Evolutionary conservation across 2,329 filamentous ascomycete species (phyloP).

Genomic region (Arthrobotrys pseudoclavata): DNA sequence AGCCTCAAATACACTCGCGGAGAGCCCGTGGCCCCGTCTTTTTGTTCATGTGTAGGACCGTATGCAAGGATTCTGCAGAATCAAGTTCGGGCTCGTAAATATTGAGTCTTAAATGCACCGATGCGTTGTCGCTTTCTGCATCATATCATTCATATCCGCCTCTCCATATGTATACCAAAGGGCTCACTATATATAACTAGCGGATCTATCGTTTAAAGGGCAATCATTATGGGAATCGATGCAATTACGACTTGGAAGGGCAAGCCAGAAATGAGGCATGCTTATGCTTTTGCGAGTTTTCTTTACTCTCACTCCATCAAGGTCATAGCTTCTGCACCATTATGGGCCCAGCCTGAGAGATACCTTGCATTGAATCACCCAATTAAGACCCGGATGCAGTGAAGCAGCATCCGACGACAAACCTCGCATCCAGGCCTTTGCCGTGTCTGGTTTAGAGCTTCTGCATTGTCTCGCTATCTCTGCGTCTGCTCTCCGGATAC

Average conservation of each 20-base stretch:
- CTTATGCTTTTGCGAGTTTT: slow-evolving; percentile 1
- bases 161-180: not conserved
- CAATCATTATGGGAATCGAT: slow-evolving; percentile 11
- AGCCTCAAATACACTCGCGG: not conserved
- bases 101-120: slow-evolving; percentile 33
- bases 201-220: not conserved
- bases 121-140: slow-evolving; percentile 40
- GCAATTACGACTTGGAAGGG: slow-evolving; percentile 41
- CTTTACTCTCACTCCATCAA: not conserved
- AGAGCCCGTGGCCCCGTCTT: not conserved
- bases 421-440: slow-evolving; percentile 41
- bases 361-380: slow-evolving; percentile 21
- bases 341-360: not conserved
- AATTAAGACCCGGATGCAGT: slow-evolving; percentile 43
- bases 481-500: slow-evolving; percentile 10
- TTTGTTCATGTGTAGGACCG: slow-evolving; percentile 17
- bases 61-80: slow-evolving; percentile 33
- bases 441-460: slow-evolving; percentile 7
- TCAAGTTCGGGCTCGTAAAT: not conserved
- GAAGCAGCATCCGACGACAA: slow-evolving; percentile 43
- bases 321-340: slow-evolving; percentile 19
- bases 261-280: not conserved
- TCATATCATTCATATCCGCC: not conserved
- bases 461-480: slow-evolving; percentile 46
- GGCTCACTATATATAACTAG: not conserved